These are phyloP conservation scores for Pseudogymnoascus sp. DNA, from an alignment of 2,329 filamentous ascomycete genomes.

Conservation along the genomic window DNA sequence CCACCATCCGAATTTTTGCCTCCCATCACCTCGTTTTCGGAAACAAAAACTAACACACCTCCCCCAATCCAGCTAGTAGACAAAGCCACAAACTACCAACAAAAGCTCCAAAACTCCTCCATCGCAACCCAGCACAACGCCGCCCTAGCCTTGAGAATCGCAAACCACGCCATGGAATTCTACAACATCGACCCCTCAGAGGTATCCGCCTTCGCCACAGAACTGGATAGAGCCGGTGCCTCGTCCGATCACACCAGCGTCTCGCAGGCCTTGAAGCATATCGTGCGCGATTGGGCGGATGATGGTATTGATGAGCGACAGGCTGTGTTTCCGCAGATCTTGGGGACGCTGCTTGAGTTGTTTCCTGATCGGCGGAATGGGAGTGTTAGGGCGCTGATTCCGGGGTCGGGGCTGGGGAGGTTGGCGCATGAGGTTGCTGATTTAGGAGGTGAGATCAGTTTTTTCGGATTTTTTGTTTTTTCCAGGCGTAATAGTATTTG, in stretches of 20 bases:
- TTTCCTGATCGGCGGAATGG: background rate
- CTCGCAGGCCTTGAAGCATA: background rate
- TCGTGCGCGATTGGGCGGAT: background rate
- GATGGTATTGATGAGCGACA: background rate
- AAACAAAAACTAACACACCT: background rate
- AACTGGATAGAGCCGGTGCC: background rate
- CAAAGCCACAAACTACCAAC: background rate
- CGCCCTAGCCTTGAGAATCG: background rate
- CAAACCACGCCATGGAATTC: background rate
- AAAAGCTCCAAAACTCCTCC: background rate
- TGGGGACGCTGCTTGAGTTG: background rate
- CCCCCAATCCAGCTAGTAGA: background rate
- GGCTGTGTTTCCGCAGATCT: background rate
- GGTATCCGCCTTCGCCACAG: background rate
- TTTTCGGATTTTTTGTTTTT: background rate
- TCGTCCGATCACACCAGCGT: background rate
- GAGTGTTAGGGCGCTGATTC: background rate
- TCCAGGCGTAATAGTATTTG: background rate
- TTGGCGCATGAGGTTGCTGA: background rate
- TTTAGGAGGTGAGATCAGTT: background rate
- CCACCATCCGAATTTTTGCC: background rate
- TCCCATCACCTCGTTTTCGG: background rate
- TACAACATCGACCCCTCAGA: background rate
- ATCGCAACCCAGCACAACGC: background rate
- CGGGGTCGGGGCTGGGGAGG: background rate